Evolutionary conservation across 2,329 filamentous ascomycete species (phyloP).

Genomic region (Colletotrichum brevisporum): DNA sequence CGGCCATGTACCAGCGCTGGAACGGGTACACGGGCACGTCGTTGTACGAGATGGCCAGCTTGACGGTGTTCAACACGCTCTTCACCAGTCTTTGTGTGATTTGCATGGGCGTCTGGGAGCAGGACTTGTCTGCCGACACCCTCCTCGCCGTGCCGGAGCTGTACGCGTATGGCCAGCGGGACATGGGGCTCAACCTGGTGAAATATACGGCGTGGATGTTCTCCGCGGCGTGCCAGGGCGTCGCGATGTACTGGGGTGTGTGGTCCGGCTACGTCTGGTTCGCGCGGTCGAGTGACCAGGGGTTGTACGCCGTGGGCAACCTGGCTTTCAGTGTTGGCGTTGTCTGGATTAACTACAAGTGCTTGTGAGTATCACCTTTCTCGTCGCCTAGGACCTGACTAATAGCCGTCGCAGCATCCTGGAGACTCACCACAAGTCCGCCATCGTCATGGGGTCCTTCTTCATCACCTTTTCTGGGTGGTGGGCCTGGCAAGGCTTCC

Average conservation of each 20-base stretch:
- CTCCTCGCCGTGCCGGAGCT: conserved; percentile 93
- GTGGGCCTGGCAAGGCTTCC: conserved; percentile 81
- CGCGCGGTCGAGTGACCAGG: conserved; percentile 72
- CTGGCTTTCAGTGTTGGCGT: conserved; percentile 80
- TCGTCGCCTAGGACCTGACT: conserved; percentile 35
- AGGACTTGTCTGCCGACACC: conserved; percentile 87
- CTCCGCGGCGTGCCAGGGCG: conserved; percentile 79
- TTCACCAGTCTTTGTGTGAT: conserved; percentile 94
- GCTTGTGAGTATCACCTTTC: conserved; percentile 70
- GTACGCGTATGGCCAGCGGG: conserved; percentile 85
- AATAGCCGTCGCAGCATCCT: conserved; percentile 66
- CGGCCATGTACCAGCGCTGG: conserved; percentile 86
- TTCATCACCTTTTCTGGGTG: conserved; percentile 76
- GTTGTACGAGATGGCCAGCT: conserved; percentile 87
- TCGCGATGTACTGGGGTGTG: conserved; percentile 79
- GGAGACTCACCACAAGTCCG: conserved; percentile 82
- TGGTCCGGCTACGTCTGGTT: conserved; percentile 67
- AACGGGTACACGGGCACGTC: conserved; percentile 93
- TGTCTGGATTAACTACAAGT: conserved; percentile 80
- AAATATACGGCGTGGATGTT: conserved; percentile 85
- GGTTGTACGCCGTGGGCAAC: conserved; percentile 80
- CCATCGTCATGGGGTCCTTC: conserved; percentile 72
- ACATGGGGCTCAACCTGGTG: conserved; percentile 79
- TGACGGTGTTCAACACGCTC: conserved; percentile 94
- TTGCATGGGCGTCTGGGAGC: conserved; percentile 91